Evolutionary conservation across 1,284 basidiomycete species (phyloP), one percentile per base, ranked within the genome.

Genomic region (Puccinia polysora): DNA sequence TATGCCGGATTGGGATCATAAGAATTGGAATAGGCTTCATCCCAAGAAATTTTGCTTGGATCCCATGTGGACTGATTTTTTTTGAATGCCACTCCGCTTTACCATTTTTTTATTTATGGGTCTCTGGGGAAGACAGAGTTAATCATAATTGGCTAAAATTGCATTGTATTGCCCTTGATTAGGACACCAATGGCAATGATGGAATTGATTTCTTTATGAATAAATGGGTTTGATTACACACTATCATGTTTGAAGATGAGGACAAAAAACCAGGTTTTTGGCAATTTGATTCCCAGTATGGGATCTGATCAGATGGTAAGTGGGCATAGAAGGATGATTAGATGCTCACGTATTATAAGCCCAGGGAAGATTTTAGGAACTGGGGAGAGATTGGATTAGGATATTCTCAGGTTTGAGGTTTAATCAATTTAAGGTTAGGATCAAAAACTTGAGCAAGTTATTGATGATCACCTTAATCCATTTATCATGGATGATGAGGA

Each of bases 81-180:
- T 4, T 6, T 28, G n/a, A 34, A 59, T 7, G 28, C 12, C 25
- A 52, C 12, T 25, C 6, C 3, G 4, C 30, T 52, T 43, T 43
- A n/a, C n/a, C n/a, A 43, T 43, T 8, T 43, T 43, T 43, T 43
- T 43, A 8, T 43, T 43, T 43, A 10, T 52, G 8, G 8, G 8
- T 43, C 18, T 43, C 18, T 43, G 40, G 18, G 18, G 8, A 18
- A 43, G 8, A 43, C 8, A 23, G 10, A 10, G n/a, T n/a, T n/a
- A n/a, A n/a, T 7, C 14, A 14, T 10, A 71, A 58, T 63, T n/a
- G 60, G 63, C 81, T 97, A 93, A 80, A 96, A 97, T 82, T 97
- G 93, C 91, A 95, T 95, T 15, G 93, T 96, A 2, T 86, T 85
- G 72, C 93, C 95, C 81, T 98, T 98, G 85, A 98, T 97, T 79